Conservation (phyloP, 345 rosid species). For the Eucalyptus tenuipes region DNA sequence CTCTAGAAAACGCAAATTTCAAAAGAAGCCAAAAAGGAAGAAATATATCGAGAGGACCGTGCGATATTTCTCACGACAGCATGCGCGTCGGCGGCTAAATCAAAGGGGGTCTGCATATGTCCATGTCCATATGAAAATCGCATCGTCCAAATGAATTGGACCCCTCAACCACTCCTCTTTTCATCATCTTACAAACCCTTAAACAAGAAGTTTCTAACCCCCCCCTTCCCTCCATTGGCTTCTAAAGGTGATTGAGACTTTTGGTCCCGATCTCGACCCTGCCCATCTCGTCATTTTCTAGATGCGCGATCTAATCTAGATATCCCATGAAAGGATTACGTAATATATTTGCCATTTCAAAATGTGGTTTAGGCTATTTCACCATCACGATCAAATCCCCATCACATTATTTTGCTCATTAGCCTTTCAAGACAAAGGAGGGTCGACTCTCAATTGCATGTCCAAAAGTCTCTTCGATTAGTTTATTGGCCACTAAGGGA, state of each 20-base stretch:
- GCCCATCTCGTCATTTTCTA: background rate
- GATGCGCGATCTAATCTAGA: background rate
- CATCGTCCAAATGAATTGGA: background rate
- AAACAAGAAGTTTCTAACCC: background rate
- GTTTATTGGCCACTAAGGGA: background rate
- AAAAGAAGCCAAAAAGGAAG: background rate
- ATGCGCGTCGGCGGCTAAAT: background rate
- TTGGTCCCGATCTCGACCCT: background rate
- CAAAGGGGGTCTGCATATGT: background rate
- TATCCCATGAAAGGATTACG: background rate
- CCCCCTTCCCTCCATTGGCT: background rate
- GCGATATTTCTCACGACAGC: background rate
- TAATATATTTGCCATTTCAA: background rate
- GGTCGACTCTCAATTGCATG: background rate
- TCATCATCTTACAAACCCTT: background rate
- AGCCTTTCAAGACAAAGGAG: background rate
- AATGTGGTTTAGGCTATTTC: background rate
- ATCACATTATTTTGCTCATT: background rate
- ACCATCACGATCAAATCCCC: background rate
- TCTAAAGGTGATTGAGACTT: background rate
- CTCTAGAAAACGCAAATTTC: background rate
- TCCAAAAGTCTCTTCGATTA: background rate
- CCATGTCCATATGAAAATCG: background rate
- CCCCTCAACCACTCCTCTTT: background rate
- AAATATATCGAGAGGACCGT: background rate